A percentile compares a stretch with the other conserved stretches of the same genome.
phyloP scores from a whole-genome alignment of 148 eudicot species.

The Pharnaceum exiguum region DNA sequence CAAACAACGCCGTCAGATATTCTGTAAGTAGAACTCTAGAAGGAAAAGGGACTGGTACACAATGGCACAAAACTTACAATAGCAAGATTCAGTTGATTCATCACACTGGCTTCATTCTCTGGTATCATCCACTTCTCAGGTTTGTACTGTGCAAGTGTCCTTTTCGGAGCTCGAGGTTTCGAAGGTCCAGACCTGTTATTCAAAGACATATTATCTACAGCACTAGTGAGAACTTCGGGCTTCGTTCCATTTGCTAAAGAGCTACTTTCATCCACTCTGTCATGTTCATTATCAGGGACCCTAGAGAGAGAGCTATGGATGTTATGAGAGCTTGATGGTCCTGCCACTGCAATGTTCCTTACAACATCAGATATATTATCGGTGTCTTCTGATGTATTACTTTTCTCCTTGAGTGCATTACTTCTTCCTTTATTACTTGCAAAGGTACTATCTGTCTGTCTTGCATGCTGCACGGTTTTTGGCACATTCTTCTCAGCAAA shows the following conservation, averaged over 20 bases:
- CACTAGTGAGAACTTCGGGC: slow-evolving; percentile 28
- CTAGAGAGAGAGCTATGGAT: slow-evolving; percentile 27
- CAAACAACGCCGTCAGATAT: slow-evolving; percentile 3
- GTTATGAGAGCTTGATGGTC: slow-evolving; percentile 30
- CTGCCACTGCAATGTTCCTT: slow-evolving; percentile 27
- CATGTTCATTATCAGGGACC: slow-evolving; percentile 19
- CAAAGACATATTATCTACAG: slow-evolving; percentile 34
- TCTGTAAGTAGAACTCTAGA: background rate
- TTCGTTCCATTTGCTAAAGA: slow-evolving; percentile 28
- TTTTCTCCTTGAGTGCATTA: slow-evolving; percentile 4
- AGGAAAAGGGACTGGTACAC: slow-evolving; percentile 1
- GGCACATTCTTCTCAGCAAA: slow-evolving; percentile 18
- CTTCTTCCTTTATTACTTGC: slow-evolving; percentile 20
- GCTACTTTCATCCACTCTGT: slow-evolving; percentile 23
- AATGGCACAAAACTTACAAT: slow-evolving; percentile 53
- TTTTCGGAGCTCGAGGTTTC: slow-evolving; percentile 33
- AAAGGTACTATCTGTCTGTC: slow-evolving; percentile 1
- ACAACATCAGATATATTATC: slow-evolving; percentile 16
- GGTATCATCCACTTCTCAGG: slow-evolving; percentile 91
- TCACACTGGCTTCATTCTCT: slow-evolving; percentile 32
- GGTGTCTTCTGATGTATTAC: slow-evolving; percentile 9
- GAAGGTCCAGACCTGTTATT: slow-evolving; percentile 39
- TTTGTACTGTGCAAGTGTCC: slow-evolving; percentile 42
- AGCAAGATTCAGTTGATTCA: slow-evolving; percentile 87
- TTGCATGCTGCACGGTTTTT: slow-evolving; percentile 12